A percentile compares a stretch with the other conserved stretches of the same genome.
These are phyloP conservation scores for Cystobasidiaceae sp. DNA, from an alignment of 1,284 basidiomycete genomes.

Conservation along the genomic window DNA sequence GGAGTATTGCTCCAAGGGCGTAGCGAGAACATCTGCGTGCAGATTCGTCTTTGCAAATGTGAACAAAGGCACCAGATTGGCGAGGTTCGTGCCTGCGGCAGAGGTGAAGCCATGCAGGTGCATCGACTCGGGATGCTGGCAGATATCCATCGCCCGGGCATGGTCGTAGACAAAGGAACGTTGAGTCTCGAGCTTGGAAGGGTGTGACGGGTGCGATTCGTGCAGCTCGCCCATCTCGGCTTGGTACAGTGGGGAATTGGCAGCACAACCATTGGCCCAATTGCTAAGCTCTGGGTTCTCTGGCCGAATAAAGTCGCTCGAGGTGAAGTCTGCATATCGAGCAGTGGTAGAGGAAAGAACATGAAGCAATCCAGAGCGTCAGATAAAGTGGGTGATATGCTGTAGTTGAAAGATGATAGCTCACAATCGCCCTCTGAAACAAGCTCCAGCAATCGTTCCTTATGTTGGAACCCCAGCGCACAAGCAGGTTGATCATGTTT, in stretches of 20 bases:
- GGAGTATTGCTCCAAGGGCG: conserved; percentile 51
- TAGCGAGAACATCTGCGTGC: conserved; percentile 51
- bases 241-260: conserved; percentile 18
- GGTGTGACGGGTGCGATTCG: conserved; percentile 25
- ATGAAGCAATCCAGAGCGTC: no score
- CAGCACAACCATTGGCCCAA: conserved; percentile 32
- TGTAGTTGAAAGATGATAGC: no score
- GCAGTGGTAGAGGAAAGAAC: no score
- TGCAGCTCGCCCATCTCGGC: conserved; percentile 22
- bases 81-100: conserved; percentile 41
- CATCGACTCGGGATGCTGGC: conserved; percentile 49
- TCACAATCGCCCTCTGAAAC: conserved; percentile 48
- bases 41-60: conserved; percentile 43
- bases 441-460: conserved; percentile 47
- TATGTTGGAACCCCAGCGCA: conserved; percentile 49
- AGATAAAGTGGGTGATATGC: no score
- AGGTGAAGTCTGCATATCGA: conserved; percentile 25
- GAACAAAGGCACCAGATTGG: conserved; percentile 43
- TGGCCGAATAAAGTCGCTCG: conserved; percentile 27
- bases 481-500: conserved; percentile 52
- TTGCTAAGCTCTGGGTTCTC: conserved; percentile 30
- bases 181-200: conserved; percentile 6
- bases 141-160: conserved; percentile 51
- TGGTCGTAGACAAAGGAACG: conserved; percentile 50
- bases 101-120: conserved; percentile 42